phyloP scores from a whole-genome alignment of 352 stramenopile species.

The Phytophthora tubulina region DNA sequence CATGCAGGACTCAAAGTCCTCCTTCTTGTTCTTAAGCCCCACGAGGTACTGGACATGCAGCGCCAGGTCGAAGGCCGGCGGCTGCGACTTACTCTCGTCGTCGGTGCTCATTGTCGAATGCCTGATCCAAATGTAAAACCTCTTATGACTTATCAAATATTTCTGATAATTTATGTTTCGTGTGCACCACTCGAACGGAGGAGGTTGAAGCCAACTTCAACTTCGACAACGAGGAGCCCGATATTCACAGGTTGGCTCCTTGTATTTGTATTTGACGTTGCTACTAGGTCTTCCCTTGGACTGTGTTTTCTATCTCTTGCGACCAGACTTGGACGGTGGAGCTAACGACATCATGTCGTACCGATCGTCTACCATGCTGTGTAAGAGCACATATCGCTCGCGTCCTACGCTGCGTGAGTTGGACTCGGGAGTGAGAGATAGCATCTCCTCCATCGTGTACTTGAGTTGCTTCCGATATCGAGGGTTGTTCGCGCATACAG shows the following conservation, averaged over 20 bases:
- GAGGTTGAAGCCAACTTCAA: constrained; percentile 19
- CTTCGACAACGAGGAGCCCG: background rate
- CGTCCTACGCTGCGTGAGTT: constrained; percentile 53
- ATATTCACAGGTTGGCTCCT: constrained; percentile 9
- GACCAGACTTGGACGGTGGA: constrained; percentile 51
- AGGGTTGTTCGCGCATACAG: constrained; percentile 62
- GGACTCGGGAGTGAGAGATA: constrained; percentile 56
- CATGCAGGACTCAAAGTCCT: constrained; percentile 93
- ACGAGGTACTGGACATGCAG: constrained; percentile 86
- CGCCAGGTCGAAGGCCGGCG: constrained; percentile 63
- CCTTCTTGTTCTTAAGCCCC: constrained; percentile 86
- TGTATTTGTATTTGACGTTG: background rate
- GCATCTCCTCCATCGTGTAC: constrained; percentile 82
- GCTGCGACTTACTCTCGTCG: constrained; percentile 36
- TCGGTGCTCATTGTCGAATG: constrained; percentile 21
- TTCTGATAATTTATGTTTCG: too few relatives aligned
- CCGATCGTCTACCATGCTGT: constrained; percentile 86
- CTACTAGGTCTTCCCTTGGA: background rate
- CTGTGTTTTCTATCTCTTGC: constrained; percentile 37
- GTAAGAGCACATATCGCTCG: constrained; percentile 83
- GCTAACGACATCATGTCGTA: constrained; percentile 90
- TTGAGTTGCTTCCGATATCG: constrained; percentile 87
- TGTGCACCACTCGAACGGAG: too few relatives aligned
- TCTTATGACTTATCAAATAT: background rate
- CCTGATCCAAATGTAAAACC: background rate